A percentile compares a stretch with the other conserved stretches of the same genome.
These are phyloP conservation scores for Paraphoma sp. DNA, from an alignment of 2,329 filamentous ascomycete species.

Conservation along the genomic window DNA sequence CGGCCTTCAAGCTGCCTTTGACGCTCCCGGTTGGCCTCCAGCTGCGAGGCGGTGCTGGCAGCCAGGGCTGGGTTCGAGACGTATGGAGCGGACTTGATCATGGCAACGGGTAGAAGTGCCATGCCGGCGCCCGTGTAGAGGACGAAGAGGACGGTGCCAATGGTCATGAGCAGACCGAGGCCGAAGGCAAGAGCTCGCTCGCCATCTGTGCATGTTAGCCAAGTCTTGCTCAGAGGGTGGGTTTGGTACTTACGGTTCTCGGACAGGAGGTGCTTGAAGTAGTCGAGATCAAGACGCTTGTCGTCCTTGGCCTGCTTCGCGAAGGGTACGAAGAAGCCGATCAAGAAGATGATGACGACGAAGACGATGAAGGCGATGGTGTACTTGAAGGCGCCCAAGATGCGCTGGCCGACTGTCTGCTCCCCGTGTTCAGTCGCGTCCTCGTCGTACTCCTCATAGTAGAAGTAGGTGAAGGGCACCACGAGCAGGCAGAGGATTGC, in stretches of 20 bases:
- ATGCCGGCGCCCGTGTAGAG: constrained; percentile 89
- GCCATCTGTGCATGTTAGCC: constrained; percentile 63
- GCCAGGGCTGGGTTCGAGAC: constrained; percentile 82
- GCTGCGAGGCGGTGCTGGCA: constrained; percentile 77
- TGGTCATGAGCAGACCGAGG: constrained; percentile 83
- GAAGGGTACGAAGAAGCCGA: constrained; percentile 92
- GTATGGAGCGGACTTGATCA: constrained; percentile 90
- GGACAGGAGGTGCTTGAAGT: constrained; percentile 82
- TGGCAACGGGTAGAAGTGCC: constrained; percentile 83
- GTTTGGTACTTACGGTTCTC: constrained; percentile 70
- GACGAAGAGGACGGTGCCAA: constrained; percentile 85
- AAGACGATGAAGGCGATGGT: constrained; percentile 84
- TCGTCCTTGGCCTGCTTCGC: constrained; percentile 68
- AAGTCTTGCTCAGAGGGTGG: constrained; percentile 3
- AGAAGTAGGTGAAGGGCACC: constrained; percentile 97
- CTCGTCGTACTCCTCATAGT: constrained; percentile 97
- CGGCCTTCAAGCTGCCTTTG: constrained; percentile 91
- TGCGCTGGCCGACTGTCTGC: constrained; percentile 72
- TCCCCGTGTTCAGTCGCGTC: constrained; percentile 81
- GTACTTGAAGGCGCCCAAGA: constrained; percentile 90
- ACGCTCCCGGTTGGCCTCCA: constrained; percentile 87
- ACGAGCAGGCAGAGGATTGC: constrained; percentile 86
- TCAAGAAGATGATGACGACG: constrained; percentile 81
- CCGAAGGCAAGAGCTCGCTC: constrained; percentile 92
- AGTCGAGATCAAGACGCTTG: constrained; percentile 81